Evolutionary conservation across 495 filamentous ascomycete species (phyloP).

Genomic region (Penicillium bovifimosum): DNA sequence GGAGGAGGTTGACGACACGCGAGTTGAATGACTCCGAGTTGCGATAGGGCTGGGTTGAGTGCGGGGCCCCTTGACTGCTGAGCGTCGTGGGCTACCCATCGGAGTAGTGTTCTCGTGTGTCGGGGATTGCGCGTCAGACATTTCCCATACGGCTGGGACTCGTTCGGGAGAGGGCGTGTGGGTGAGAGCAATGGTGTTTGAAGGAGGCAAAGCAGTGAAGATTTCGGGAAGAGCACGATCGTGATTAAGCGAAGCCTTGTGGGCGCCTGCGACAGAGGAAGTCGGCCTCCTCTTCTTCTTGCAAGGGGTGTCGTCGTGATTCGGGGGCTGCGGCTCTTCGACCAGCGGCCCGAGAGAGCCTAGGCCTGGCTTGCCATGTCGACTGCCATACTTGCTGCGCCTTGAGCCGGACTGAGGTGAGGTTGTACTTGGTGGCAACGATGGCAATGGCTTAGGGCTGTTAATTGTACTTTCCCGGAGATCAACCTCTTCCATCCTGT

Average conservation of each 20-base stretch:
- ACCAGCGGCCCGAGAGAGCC: slow-evolving; percentile 21
- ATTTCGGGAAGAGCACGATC: slow-evolving; percentile 21
- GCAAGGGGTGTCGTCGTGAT: slow-evolving; percentile 12
- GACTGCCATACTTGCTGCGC: slow-evolving; percentile 18
- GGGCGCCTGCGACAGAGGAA: slow-evolving; percentile 10
- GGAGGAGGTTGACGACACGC: slow-evolving; percentile 13
- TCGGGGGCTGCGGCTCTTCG: slow-evolving; percentile 15
- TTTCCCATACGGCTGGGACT: slow-evolving; percentile 25
- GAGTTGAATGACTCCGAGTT: slow-evolving; percentile 19
- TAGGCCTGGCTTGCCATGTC: slow-evolving; percentile 19
- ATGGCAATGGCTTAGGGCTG: slow-evolving; percentile 7
- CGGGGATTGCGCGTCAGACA: slow-evolving; percentile 21
- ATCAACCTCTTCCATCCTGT: slow-evolving; percentile 27
- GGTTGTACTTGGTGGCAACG: slow-evolving; percentile 14
- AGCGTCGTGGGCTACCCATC: slow-evolving; percentile 33
- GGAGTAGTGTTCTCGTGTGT: slow-evolving; percentile 18
- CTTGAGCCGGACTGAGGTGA: slow-evolving; percentile 19
- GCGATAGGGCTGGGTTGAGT: slow-evolving; percentile 23
- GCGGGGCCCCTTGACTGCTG: slow-evolving; percentile 36
- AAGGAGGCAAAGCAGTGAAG: slow-evolving; percentile 24
- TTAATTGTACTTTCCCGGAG: slow-evolving; percentile 24
- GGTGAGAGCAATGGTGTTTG: slow-evolving; percentile 17
- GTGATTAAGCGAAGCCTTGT: slow-evolving; percentile 1
- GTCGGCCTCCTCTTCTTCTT: slow-evolving; percentile 26
- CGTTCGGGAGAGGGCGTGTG: slow-evolving; percentile 36